Percentiles rank a stretch among this genome's conserved stretches.
These are phyloP conservation scores for Candida hispaniensis DNA, from an alignment of 805 yeast species.

Conservation along the genomic window DNA sequence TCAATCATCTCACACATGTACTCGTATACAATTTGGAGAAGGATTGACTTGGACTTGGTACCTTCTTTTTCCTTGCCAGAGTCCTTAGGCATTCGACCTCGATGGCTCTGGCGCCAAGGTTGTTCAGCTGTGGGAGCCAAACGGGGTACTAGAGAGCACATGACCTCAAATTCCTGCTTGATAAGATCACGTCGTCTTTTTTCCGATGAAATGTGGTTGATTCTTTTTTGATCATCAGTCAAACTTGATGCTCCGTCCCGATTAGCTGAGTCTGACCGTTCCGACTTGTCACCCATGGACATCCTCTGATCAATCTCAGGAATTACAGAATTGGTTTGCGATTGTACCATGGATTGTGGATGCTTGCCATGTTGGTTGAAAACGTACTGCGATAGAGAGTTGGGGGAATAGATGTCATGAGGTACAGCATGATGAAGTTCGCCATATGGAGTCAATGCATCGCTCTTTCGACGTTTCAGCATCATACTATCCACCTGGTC, in stretches of 20 bases:
- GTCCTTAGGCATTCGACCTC: conserved; percentile 18
- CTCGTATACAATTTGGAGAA: conserved; percentile 24
- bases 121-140: conserved; percentile 16
- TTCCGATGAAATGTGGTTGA: conserved; percentile 33
- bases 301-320: conserved; percentile 16
- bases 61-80: conserved; percentile 16
- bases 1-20: conserved; percentile 22
- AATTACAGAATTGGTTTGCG: conserved; percentile 11
- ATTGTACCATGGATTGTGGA: neutral
- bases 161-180: conserved; percentile 30
- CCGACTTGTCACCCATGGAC: too few species aligned
- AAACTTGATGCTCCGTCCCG: conserved; percentile 18
- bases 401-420: conserved; percentile 12
- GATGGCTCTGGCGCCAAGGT: conserved; percentile 15
- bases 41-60: conserved; percentile 22
- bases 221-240: conserved; percentile 31
- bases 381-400: conserved; percentile 1
- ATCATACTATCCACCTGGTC: conserved; percentile 6
- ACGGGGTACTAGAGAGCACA: conserved; percentile 31
- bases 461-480: conserved; percentile 13
- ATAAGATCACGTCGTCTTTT: conserved; percentile 33
- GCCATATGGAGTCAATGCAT: conserved; percentile 9
- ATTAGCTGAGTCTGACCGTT: too few species aligned
- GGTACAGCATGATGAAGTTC: conserved; percentile 3
- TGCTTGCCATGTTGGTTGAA: neutral